Percentiles rank a stretch among this genome's conserved stretches.
Evolutionary conservation across 1,284 basidiomycete genomes (phyloP).

Genomic region (Moesziomyces sp.): DNA sequence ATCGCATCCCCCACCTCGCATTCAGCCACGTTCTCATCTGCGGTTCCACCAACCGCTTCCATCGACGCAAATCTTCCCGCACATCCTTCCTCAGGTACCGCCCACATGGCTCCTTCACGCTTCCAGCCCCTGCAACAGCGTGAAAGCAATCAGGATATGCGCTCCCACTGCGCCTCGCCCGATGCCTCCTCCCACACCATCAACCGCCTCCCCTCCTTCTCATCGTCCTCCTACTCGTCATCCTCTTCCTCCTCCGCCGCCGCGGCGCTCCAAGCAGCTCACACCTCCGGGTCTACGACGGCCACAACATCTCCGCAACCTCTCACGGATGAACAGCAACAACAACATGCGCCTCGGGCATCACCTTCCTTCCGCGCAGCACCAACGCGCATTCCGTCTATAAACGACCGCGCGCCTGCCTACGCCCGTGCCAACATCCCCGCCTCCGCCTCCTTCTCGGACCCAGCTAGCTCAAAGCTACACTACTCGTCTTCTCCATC

Average conservation of each 20-base stretch:
- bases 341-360: neutral
- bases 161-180: neutral
- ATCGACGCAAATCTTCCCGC: neutral
- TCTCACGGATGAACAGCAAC: no score
- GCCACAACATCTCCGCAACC: neutral
- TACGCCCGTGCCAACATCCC: constrained; percentile 13
- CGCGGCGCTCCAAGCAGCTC: neutral
- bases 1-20: neutral
- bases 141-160: neutral
- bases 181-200: neutral
- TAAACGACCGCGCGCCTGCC: constrained; percentile 6
- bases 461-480: neutral
- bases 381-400: neutral
- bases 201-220: constrained; percentile 8
- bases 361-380: neutral
- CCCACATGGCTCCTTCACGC: neutral
- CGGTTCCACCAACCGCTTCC: neutral
- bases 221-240: constrained; percentile 3
- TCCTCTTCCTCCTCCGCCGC: neutral
- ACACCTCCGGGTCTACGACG: neutral
- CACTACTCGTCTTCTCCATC: neutral
- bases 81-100: neutral
- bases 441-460: constrained; percentile 11
- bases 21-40: constrained; percentile 1
- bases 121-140: neutral